Conservation (phyloP, 2,329 filamentous ascomycete species). For the Colletotrichum tabaci region DNA sequence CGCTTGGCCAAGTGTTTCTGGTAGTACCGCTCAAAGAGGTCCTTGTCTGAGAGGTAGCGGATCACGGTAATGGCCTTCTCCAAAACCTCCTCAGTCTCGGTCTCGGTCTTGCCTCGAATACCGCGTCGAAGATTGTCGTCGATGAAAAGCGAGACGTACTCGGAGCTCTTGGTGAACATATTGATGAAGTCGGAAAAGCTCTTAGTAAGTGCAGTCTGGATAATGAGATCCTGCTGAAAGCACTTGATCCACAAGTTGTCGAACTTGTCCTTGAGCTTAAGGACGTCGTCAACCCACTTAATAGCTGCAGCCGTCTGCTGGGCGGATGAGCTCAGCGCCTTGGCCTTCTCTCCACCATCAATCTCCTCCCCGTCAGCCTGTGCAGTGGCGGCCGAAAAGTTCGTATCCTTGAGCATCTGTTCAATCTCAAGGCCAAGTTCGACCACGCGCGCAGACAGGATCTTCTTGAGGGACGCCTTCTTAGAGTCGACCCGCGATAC, state of each 20-base stretch:
- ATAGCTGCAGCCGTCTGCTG: constrained; percentile 90
- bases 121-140: constrained; percentile 97
- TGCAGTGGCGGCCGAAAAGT: constrained; percentile 61
- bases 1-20: constrained; percentile 95
- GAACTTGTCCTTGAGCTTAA: constrained; percentile 90
- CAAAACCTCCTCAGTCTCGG: constrained; percentile 85
- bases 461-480: constrained; percentile 78
- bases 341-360: constrained; percentile 64
- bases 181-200: constrained; percentile 97
- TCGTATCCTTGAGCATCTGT: constrained; percentile 70
- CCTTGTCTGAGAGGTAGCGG: constrained; percentile 91
- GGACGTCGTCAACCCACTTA: constrained; percentile 94
- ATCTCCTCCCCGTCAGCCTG: constrained; percentile 63
- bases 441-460: constrained; percentile 81
- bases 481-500: constrained; percentile 83
- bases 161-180: constrained; percentile 85
- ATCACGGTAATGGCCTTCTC: constrained; percentile 92
- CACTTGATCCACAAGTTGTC: constrained; percentile 82
- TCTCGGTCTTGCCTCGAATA: constrained; percentile 92
- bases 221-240: constrained; percentile 80
- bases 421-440: constrained; percentile 90
- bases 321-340: constrained; percentile 64
- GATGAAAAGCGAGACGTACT: constrained; percentile 96
- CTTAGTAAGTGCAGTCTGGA: constrained; percentile 87
- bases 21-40: constrained; percentile 97